Base-by-base conservation (phyloP, 1,284 basidiomycete species). In the Trichosporon sp. region DNA sequence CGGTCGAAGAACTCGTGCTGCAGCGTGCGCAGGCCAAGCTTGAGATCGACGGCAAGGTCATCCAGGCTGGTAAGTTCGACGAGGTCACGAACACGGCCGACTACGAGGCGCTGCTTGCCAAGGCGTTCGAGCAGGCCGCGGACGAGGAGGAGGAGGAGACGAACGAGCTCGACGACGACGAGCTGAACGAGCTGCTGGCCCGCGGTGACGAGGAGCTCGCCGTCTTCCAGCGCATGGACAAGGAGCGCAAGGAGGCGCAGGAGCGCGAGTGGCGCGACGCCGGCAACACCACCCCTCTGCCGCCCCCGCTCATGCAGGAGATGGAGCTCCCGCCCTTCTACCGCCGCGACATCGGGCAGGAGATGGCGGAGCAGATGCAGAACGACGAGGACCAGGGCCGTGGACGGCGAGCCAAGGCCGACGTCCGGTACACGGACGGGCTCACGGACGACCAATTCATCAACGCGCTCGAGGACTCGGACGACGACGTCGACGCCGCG, bases 41-140 rank as follows among this genome's bases (percentile, higher is more conserved):
- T 65, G 96, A 98, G 79, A 97, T 99, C 80, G 97, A 99, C 82
- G 95, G 97, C 85, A 99, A 99, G 84, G 95, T 99, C 84, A 97
- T 98, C 78, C 95, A 98, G 85, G 96, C 96, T 65, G 96, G 96
- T 87, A 93, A 95, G 70, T 99, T 98, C 86, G 97, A 99, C 83
- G 97, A 99, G 84, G 96, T 98, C 84, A 97, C 95, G 21, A 97
- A 95, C 1, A 92, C 93, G 71, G 95, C 97, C 80, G 97, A 99
- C 83, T 95, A 97, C 77, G 97, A 99, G 80, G 91, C 93, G 78
- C 91, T 96, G 76, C 85, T 98, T 83, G 92, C 93, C 79, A 97
- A 81, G 72, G 79, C 79, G 1, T 82, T 82, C 72, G 80, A 81
- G 70, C 68, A 75, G 7, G 70, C 70, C 32, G 91, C 92, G 81